Conservation (phyloP, 495 filamentous ascomycete species). For the Neurospora intermedia region DNA sequence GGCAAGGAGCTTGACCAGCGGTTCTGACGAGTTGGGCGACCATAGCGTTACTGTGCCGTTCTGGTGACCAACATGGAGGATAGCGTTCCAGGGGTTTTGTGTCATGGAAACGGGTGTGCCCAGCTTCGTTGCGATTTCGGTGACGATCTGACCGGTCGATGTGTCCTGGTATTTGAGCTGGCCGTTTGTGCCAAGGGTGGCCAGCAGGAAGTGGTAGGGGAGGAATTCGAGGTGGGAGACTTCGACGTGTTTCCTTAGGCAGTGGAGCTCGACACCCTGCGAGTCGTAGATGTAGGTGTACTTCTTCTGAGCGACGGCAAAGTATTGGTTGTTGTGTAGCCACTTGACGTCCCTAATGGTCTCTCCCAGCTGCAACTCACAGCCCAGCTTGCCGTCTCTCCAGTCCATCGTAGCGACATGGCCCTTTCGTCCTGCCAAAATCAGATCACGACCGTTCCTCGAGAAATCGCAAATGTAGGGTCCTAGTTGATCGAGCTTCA, state of each 20-base stretch:
- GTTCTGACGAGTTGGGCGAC: constrained; percentile 84
- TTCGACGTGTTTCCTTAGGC: constrained; percentile 78
- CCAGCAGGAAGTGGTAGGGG: constrained; percentile 90
- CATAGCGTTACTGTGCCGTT: constrained; percentile 90
- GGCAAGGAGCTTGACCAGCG: constrained; percentile 87
- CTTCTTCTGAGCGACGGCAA: constrained; percentile 97
- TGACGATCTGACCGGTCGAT: constrained; percentile 76
- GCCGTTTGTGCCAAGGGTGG: constrained; percentile 73
- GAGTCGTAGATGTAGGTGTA: constrained; percentile 86
- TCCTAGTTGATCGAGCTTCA: constrained; percentile 72
- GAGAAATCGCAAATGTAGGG: constrained; percentile 85
- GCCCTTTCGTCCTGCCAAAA: constrained; percentile 82
- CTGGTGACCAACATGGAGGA: constrained; percentile 83
- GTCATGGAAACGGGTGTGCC: constrained; percentile 75
- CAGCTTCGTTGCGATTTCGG: constrained; percentile 69
- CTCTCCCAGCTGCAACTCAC: constrained; percentile 81
- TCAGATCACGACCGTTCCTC: constrained; percentile 71
- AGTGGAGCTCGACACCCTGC: constrained; percentile 82
- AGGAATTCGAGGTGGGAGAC: constrained; percentile 93
- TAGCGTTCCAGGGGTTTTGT: constrained; percentile 85
- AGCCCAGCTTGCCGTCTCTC: constrained; percentile 80
- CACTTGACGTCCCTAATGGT: constrained; percentile 82
- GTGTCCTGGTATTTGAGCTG: constrained; percentile 92
- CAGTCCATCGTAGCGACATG: constrained; percentile 97
- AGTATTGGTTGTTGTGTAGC: constrained; percentile 92